Evolutionary conservation across 306 rosid genomes (phyloP), one percentile per base, ranked within the genome.

Genomic region (Sicyos edulis): DNA sequence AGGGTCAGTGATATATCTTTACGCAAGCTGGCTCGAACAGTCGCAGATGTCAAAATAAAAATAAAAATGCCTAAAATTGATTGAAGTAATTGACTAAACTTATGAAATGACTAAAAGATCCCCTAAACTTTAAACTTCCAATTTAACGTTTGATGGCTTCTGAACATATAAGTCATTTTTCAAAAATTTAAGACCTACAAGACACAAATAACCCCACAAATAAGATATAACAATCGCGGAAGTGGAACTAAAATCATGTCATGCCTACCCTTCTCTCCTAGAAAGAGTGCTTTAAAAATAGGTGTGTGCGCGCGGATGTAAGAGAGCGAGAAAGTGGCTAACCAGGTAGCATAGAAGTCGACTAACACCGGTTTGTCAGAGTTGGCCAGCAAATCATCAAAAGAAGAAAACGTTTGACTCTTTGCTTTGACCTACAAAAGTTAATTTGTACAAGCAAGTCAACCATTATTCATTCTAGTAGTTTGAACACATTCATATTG

Each of bases 321-420:
- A 29, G 68, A 47, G 29, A 54, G 71, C 49, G 77, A 44, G 65
- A 68, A 49, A 74, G 62, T 12, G 19, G 37, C 78, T 78, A 73
- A 90, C 98, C 98, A 93, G 75, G 98, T 90, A 4, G 98, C 98
- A 78, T 93, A 93, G 83, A 93, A 93, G 88, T 93, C 98, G 67
- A 93, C 97, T 76, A 93, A 71, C 7, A 93, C 92, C 45, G 97
- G 97, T 70, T 82, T 93, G 12, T 86, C 96, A 29, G 93, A 74
- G 72, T 85, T 86, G 19, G 80, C 79, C 77, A 93, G 82, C 84
- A 93, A 83, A 71, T 93, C 98, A 32, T 93, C 96, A 57, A 93
- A 88, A 14, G 91, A 80, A 56, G 96, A 86, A 77, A 84, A 93
- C 6, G 90, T 83, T 78, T 93, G 90, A 75, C 87, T 90, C 88